Evolutionary conservation across 768 basidiomycete genomes (phyloP).

Genomic region (Dacryopinax primogenitus): DNA sequence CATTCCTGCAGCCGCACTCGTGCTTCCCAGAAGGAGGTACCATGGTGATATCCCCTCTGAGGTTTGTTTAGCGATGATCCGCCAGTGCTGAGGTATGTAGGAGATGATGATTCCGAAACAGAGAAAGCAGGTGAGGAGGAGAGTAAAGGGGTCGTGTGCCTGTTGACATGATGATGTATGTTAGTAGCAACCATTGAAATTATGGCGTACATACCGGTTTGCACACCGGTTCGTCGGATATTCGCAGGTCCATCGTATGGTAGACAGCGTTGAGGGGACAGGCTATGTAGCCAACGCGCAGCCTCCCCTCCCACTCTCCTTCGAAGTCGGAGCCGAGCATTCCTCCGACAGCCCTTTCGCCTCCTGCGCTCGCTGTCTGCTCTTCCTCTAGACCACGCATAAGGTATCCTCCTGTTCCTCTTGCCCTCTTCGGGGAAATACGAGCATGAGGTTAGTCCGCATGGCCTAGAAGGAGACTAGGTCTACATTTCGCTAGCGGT

Average conservation of each 20-base stretch:
- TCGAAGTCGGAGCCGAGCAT: neutral
- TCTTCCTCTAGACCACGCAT: neutral
- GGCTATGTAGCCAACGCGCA: no score
- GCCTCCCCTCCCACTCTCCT: no score
- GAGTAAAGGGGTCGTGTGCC: slow-evolving; percentile 62
- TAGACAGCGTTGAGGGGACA: neutral
- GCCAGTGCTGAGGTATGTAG: slow-evolving; percentile 75
- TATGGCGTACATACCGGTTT: neutral
- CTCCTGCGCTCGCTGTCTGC: neutral
- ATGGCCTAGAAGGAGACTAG: neutral
- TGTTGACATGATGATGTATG: slow-evolving; percentile 21
- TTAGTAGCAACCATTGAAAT: neutral
- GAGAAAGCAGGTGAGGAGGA: slow-evolving; percentile 51
- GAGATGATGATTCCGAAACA: slow-evolving; percentile 63
- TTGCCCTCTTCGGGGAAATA: neutral
- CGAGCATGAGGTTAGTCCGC: slow-evolving; percentile 1
- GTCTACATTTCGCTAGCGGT: slow-evolving; percentile 9
- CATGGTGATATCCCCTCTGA: slow-evolving; percentile 86
- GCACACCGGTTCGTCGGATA: slow-evolving; percentile 1
- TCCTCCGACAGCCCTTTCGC: neutral
- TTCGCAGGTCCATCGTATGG: neutral
- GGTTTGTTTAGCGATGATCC: slow-evolving; percentile 64
- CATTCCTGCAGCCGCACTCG: slow-evolving; percentile 67
- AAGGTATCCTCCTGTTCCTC: slow-evolving; percentile 3
- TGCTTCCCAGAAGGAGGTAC: slow-evolving; percentile 80